Percentiles rank a stretch among this genome's conserved stretches.
These are phyloP conservation scores for Ceratobasidium sp. DNA, from an alignment of 1,284 basidiomycete genomes.

Conservation along the genomic window DNA sequence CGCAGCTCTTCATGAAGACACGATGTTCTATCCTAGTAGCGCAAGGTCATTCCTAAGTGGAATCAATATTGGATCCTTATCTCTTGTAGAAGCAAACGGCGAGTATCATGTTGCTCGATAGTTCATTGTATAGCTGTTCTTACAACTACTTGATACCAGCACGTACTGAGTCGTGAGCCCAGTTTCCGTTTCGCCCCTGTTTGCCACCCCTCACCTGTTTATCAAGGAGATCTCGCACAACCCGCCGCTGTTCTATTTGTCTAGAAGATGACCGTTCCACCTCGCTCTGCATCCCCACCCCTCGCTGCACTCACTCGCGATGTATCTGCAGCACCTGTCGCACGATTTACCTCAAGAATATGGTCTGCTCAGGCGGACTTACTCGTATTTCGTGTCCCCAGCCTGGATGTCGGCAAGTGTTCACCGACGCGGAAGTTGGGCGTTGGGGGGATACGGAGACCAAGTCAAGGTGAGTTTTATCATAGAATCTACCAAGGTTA, in stretches of 20 bases:
- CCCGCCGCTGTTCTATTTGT: conserved; percentile 10
- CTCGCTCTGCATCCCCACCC: conserved; percentile 22
- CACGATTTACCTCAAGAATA: conserved; percentile 1
- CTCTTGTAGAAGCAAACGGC: neutral
- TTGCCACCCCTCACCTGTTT: neutral
- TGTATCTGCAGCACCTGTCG: conserved; percentile 26
- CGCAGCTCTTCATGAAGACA: neutral
- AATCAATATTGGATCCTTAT: neutral
- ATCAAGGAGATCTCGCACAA: neutral
- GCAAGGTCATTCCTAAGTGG: neutral
- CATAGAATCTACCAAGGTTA: neutral
- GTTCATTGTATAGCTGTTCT: neutral
- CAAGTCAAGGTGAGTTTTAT: conserved; percentile 1
- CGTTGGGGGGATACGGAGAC: conserved; percentile 26
- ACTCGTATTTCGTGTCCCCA: conserved; percentile 32
- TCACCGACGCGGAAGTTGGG: conserved; percentile 18
- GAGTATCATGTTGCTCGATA: neutral
- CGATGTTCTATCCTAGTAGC: neutral
- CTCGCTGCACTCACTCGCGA: conserved; percentile 18
- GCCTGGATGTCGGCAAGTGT: conserved; percentile 17
- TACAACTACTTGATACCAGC: neutral
- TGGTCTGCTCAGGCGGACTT: conserved; percentile 20
- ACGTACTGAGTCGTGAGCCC: neutral
- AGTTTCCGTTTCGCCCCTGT: neutral
- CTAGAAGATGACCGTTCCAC: conserved; percentile 4